Evolutionary conservation across 306 rosid genomes (phyloP).

Genomic region (Urtica urens): DNA sequence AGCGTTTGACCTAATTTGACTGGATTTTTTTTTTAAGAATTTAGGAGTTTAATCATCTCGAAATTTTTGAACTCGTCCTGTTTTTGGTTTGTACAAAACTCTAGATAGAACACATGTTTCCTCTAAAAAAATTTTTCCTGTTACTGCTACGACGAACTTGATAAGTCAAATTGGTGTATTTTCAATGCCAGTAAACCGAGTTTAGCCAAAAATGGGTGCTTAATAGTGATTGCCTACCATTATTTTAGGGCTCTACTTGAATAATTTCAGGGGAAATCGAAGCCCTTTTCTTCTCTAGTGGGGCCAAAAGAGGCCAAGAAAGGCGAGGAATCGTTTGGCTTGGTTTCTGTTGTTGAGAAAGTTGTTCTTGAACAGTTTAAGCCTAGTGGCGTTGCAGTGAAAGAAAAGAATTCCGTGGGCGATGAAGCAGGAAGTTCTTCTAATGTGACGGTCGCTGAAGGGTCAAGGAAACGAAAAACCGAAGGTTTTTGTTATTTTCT

Average conservation of each 20-base stretch:
- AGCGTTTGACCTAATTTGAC: neutral
- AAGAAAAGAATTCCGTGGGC: constrained; percentile 14
- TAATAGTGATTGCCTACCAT: no score
- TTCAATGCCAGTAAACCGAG: no score
- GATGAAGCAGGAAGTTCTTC: constrained; percentile 29
- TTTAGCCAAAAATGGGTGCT: no score
- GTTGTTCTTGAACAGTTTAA: constrained; percentile 52
- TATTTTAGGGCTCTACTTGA: no score
- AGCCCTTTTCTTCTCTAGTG: constrained; percentile 53
- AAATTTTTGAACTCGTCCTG: no score
- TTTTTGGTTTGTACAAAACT: no score
- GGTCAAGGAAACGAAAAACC: constrained; percentile 58
- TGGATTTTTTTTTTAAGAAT: neutral
- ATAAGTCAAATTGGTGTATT: no score
- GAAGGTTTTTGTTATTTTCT: constrained; percentile 40
- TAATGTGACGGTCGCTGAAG: constrained; percentile 16
- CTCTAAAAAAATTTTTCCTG: no score
- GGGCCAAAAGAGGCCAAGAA: constrained; percentile 24
- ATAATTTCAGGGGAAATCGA: constrained; percentile 70
- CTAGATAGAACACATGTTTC: no score
- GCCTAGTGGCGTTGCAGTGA: constrained; percentile 29
- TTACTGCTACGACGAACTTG: no score
- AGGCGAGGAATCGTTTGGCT: constrained; percentile 26
- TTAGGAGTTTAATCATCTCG: no score
- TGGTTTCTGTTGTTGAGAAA: constrained; percentile 21